These are phyloP conservation scores for Paecilomyces formosus DNA, from an alignment of 2,329 filamentous ascomycete species.

Conservation along the genomic window DNA sequence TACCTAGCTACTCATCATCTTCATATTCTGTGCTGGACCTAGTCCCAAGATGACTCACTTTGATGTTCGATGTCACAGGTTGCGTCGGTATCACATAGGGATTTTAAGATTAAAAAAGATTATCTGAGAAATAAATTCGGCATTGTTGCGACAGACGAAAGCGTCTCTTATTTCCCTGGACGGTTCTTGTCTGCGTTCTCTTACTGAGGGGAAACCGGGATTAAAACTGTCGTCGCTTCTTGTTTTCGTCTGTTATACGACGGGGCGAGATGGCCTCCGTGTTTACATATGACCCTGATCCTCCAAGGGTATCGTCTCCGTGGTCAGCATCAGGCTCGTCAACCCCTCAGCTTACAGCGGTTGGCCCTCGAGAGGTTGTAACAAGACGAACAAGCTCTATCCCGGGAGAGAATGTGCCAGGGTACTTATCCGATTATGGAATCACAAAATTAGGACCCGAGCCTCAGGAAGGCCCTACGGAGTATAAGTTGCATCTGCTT, in stretches of 20 bases:
- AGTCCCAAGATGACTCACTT: neutral
- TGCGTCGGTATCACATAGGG: neutral
- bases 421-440: constrained; percentile 48
- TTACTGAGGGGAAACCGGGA: neutral
- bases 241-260: neutral
- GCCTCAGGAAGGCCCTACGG: constrained; percentile 86
- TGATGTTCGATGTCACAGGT: neutral
- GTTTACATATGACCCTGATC: constrained; percentile 88
- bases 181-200: neutral
- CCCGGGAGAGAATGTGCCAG: constrained; percentile 30
- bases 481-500: constrained; percentile 92
- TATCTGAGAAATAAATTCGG: neutral
- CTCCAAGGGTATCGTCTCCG: constrained; percentile 79
- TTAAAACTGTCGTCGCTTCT: neutral
- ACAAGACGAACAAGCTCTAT: constrained; percentile 27
- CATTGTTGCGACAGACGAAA: neutral
- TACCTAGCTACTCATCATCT: neutral
- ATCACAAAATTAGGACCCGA: constrained; percentile 78
- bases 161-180: neutral
- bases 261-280: constrained; percentile 69
- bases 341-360: constrained; percentile 26
- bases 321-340: constrained; percentile 60
- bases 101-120: neutral
- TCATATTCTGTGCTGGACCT: neutral
- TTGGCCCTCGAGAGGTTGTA: constrained; percentile 15